phyloP scores from a whole-genome alignment of 768 basidiomycete genomes.

The Lepiota brunneoincarnata region DNA sequence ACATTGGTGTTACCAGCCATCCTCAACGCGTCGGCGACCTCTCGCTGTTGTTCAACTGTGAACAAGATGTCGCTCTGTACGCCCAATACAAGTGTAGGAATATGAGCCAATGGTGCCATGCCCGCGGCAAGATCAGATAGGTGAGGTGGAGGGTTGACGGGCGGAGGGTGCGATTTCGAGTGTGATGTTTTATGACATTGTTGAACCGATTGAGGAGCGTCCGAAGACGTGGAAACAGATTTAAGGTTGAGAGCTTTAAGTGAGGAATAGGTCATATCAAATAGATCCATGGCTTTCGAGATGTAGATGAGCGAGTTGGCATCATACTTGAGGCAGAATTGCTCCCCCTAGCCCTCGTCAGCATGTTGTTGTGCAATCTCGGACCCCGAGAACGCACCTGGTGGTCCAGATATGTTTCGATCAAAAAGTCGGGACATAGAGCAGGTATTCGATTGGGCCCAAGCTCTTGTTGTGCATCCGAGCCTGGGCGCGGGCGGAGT shows the following conservation, averaged over 20 bases:
- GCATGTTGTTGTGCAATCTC: constrained; percentile 33
- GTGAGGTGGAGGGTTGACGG: constrained; percentile 70
- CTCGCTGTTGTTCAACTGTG: constrained; percentile 95
- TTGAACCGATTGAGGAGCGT: constrained; percentile 17
- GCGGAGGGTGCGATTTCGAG: constrained; percentile 71
- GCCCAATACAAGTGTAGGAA: constrained; percentile 83
- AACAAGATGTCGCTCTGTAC: constrained; percentile 97
- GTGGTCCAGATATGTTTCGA: constrained; percentile 98
- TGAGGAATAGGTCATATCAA: constrained; percentile 86
- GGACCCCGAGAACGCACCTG: constrained; percentile 62
- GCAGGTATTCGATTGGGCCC: constrained; percentile 53
- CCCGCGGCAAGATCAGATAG: constrained; percentile 77
- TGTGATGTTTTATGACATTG: constrained; percentile 42
- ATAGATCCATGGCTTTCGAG: constrained; percentile 99
- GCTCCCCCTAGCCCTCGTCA: constrained; percentile 66
- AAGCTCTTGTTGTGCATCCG: constrained; percentile 23
- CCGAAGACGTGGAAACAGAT: constrained; percentile 16
- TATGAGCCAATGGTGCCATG: constrained; percentile 68
- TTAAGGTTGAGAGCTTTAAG: constrained; percentile 65
- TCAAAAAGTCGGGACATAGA: constrained; percentile 95
- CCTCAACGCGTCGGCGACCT: constrained; percentile 88
- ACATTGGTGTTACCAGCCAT: constrained; percentile 87
- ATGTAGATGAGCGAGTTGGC: constrained; percentile 99
- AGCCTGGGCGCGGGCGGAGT: constrained; percentile 42
- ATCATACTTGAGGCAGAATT: constrained; percentile 98